These are phyloP conservation scores for Penicillium sp. DNA, from an alignment of 2,329 filamentous ascomycete genomes.

Conservation along the genomic window DNA sequence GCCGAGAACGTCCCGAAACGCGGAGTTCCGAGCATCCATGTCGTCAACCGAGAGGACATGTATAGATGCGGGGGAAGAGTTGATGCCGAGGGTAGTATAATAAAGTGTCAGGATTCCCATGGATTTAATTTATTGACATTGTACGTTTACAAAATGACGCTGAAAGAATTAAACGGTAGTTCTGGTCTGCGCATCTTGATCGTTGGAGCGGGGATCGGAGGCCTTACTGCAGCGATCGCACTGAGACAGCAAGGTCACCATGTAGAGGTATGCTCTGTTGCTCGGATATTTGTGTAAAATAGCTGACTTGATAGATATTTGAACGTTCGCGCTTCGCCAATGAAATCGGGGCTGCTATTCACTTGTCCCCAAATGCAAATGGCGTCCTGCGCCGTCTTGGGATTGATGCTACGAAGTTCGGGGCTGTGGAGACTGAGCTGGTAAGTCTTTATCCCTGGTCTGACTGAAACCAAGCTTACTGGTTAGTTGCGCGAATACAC, in stretches of 20 bases:
- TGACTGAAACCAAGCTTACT: slow-evolving; percentile 6
- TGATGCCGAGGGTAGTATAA: background rate
- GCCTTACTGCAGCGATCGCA: slow-evolving; percentile 43
- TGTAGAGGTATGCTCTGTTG: slow-evolving; percentile 32
- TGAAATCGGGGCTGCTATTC: slow-evolving; percentile 63
- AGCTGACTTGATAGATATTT: slow-evolving; percentile 43
- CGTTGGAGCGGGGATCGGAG: slow-evolving; percentile 36
- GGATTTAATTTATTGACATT: background rate
- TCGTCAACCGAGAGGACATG: slow-evolving; percentile 1
- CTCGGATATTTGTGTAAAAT: too few species aligned
- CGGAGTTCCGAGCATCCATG: background rate
- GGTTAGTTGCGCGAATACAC: slow-evolving; percentile 39
- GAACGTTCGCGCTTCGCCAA: slow-evolving; percentile 58
- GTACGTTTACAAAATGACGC: slow-evolving; percentile 14
- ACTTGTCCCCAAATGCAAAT: slow-evolving; percentile 62
- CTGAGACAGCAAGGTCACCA: slow-evolving; percentile 55
- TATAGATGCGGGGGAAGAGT: background rate
- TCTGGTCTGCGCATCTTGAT: slow-evolving; percentile 31
- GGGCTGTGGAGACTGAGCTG: slow-evolving; percentile 38
- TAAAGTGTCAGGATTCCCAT: background rate
- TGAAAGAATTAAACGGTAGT: slow-evolving; percentile 9
- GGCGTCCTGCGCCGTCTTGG: slow-evolving; percentile 53
- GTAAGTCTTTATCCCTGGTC: slow-evolving; percentile 9
- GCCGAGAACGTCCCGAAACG: slow-evolving; percentile 24
- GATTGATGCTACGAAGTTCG: slow-evolving; percentile 41